Percentiles rank a stretch among this genome's conserved stretches.
Evolutionary conservation across 1,284 basidiomycete species (phyloP).

Genomic region (Sanghuangporus baumii): DNA sequence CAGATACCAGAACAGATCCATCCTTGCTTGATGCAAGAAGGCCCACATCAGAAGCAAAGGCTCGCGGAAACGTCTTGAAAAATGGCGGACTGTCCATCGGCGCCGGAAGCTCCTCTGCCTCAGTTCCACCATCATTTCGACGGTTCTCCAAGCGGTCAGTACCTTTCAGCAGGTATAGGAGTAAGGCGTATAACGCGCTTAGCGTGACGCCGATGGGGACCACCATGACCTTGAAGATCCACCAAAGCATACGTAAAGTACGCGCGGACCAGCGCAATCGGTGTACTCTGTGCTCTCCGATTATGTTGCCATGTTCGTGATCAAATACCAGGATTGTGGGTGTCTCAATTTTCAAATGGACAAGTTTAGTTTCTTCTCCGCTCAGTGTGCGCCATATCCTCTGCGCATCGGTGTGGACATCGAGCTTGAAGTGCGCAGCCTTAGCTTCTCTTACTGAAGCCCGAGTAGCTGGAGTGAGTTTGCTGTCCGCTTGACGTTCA

Average conservation of each 20-base stretch:
- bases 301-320: conserved; percentile 30
- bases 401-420: conserved; percentile 43
- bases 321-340: conserved; percentile 73
- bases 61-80: conserved; percentile 70
- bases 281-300: conserved; percentile 30
- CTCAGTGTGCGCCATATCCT: conserved; percentile 81
- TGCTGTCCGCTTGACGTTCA: conserved; percentile 30
- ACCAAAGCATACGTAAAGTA: conserved; percentile 52
- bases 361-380: conserved; percentile 57
- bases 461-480: conserved; percentile 21
- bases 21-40: conserved; percentile 67
- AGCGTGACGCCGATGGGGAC: conserved; percentile 82
- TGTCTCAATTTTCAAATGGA: conserved; percentile 79
- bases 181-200: conserved; percentile 66
- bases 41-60: conserved; percentile 77
- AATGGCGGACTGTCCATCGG: conserved; percentile 42
- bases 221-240: conserved; percentile 78
- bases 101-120: conserved; percentile 28
- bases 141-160: conserved; percentile 88
- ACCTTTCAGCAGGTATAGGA: conserved; percentile 90
- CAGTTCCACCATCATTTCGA: conserved; percentile 48
- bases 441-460: conserved; percentile 32
- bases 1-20: conserved; percentile 58
- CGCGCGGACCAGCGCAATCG: conserved; percentile 36
- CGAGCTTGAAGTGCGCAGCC: conserved; percentile 25